Evolutionary conservation across 371 early-diverging fungal species (phyloP).

Genomic region (Choanephora cucurbitarum): DNA sequence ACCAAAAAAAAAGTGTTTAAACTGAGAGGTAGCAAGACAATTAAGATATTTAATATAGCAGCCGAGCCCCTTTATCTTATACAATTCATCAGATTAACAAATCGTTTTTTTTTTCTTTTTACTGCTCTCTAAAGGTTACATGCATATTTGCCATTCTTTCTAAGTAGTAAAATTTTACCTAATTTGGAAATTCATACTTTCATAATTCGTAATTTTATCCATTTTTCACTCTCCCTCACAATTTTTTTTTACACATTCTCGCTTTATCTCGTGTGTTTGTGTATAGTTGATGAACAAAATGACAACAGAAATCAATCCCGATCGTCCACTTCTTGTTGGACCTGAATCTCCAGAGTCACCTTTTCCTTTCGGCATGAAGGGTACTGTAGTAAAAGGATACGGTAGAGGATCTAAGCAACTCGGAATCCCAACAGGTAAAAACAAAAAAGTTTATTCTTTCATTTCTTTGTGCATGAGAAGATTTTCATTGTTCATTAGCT

Average conservation of each 20-base stretch:
- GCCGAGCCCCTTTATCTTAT: too few species aligned
- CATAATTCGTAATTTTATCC: background rate
- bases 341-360: slow-evolving; percentile 57
- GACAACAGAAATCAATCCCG: slow-evolving; percentile 34
- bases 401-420: slow-evolving; percentile 95
- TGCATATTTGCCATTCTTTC: too few species aligned
- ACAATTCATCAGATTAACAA: too few species aligned
- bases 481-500: background rate
- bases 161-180: too few species aligned
- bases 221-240: background rate
- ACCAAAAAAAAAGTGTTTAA: too few species aligned
- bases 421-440: slow-evolving; percentile 94
- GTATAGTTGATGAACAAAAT: too few species aligned
- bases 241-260: background rate
- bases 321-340: slow-evolving; percentile 63
- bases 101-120: too few species aligned
- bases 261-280: background rate
- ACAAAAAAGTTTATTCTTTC: background rate
- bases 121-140: too few species aligned
- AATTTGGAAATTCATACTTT: too few species aligned
- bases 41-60: too few species aligned
- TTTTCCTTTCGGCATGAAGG: slow-evolving; percentile 74
- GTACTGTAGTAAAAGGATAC: slow-evolving; percentile 87
- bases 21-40: too few species aligned
- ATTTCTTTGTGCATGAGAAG: background rate